A percentile compares a stretch with the other conserved stretches of the same genome.
Evolutionary conservation across 345 rosid species (phyloP).

Genomic region (Excoecaria agallocha): DNA sequence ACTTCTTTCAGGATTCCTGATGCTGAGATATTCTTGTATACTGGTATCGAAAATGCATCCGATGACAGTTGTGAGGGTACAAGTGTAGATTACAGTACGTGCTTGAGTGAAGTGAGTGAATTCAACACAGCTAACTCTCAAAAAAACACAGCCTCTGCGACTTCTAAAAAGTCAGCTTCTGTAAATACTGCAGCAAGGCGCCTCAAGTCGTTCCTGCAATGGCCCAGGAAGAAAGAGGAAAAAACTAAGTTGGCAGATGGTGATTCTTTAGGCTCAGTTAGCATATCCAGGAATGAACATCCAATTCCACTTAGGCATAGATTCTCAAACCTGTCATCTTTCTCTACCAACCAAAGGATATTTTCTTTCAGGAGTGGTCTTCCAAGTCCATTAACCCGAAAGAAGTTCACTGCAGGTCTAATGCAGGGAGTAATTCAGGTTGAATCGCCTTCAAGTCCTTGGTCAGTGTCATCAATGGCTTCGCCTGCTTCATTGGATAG

Average conservation of each 20-base stretch:
- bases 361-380: slow-evolving; percentile 47
- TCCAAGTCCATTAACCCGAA: slow-evolving; percentile 69
- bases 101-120: slow-evolving; percentile 48
- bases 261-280: slow-evolving; percentile 29
- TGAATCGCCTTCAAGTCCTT: slow-evolving; percentile 43
- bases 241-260: slow-evolving; percentile 27
- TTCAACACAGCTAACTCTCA: slow-evolving; percentile 11
- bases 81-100: slow-evolving; percentile 38
- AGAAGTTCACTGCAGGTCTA: slow-evolving; percentile 58
- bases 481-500: slow-evolving; percentile 37
- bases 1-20: slow-evolving; percentile 79
- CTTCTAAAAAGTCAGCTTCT: slow-evolving; percentile 30
- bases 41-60: slow-evolving; percentile 41
- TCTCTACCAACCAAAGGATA: slow-evolving; percentile 42
- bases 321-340: slow-evolving; percentile 45
- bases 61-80: slow-evolving; percentile 33
- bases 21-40: slow-evolving; percentile 74
- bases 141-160: slow-evolving; percentile 2
- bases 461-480: slow-evolving; percentile 36
- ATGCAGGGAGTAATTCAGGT: slow-evolving; percentile 74
- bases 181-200: slow-evolving; percentile 43
- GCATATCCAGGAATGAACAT: slow-evolving; percentile 26
- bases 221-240: slow-evolving; percentile 55
- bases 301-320: slow-evolving; percentile 69
- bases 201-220: slow-evolving; percentile 62